Evolutionary conservation across 148 eudicot species (phyloP).

Genomic region (Camellia japonica): DNA sequence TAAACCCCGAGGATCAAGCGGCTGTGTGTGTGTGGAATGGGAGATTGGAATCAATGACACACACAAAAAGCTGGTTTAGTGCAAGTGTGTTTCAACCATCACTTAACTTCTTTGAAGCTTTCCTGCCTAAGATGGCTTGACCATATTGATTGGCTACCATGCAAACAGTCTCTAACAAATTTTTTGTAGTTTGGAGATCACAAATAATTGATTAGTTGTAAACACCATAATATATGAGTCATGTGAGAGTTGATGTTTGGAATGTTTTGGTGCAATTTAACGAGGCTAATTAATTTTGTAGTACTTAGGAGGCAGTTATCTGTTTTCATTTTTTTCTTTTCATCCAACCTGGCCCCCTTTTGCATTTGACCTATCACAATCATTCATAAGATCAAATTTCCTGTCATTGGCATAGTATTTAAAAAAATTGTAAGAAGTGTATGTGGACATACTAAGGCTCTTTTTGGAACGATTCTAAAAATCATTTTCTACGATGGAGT

Average conservation of each 20-base stretch:
- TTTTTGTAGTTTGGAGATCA: no score
- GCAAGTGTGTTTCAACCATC: neutral
- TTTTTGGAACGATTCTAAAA: no score
- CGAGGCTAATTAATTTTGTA: neutral
- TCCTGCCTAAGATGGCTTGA: neutral
- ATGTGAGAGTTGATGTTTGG: neutral
- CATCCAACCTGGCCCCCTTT: neutral
- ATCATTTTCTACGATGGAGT: no score
- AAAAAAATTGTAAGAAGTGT: neutral
- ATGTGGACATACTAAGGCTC: neutral
- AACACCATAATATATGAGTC: neutral
- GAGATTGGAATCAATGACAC: neutral
- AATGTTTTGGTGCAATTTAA: neutral
- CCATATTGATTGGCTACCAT: no score
- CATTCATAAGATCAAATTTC: neutral
- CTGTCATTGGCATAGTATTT: neutral
- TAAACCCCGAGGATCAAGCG: no score
- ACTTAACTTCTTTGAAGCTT: neutral
- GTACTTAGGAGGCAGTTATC: neutral
- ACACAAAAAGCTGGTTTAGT: neutral
- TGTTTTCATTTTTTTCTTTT: neutral
- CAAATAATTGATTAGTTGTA: no score
- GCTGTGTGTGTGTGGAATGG: neutral
- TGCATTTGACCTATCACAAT: neutral
- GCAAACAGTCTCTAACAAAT: no score